These are phyloP conservation scores for Suillus bovinus DNA, from an alignment of 768 basidiomycete genomes.

Conservation along the genomic window DNA sequence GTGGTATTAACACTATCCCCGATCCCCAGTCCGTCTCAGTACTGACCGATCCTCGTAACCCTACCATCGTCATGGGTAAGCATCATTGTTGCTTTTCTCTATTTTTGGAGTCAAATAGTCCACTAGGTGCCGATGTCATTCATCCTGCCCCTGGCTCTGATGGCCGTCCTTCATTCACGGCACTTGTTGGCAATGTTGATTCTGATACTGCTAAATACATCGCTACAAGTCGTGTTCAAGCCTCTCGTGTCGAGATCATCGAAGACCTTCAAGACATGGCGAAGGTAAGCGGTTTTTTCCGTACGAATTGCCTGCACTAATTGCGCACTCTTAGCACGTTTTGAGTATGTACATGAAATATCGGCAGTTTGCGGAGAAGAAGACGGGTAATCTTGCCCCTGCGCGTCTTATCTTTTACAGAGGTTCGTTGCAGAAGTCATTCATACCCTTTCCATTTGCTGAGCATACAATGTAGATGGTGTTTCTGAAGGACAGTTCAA, in stretches of 20 bases:
- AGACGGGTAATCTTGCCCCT: conserved; percentile 44
- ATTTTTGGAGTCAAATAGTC: background rate
- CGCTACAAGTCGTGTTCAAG: conserved; percentile 63
- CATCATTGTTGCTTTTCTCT: conserved; percentile 5
- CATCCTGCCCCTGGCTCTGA: conserved; percentile 80
- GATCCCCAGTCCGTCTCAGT: conserved; percentile 64
- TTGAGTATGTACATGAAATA: conserved; percentile 60
- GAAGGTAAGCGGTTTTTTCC: conserved; percentile 36
- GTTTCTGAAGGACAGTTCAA: conserved; percentile 58
- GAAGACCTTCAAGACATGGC: conserved; percentile 68
- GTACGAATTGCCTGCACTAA: conserved; percentile 15
- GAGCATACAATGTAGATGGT: conserved; percentile 39
- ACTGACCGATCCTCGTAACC: conserved; percentile 68
- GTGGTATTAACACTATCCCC: conserved; percentile 80
- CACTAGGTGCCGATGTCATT: conserved; percentile 74
- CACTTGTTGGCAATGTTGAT: conserved; percentile 81
- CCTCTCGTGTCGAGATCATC: conserved; percentile 74
- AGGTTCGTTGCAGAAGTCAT: conserved; percentile 38
- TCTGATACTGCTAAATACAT: conserved; percentile 72
- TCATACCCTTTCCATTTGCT: conserved; percentile 3
- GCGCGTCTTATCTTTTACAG: conserved; percentile 77
- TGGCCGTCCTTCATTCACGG: conserved; percentile 80
- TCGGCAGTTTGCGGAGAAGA: conserved; percentile 53
- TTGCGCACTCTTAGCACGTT: conserved; percentile 41
- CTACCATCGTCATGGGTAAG: conserved; percentile 78